phyloP scores from a whole-genome alignment of 106 monocot genomes.

The Ottelia alismoides region DNA sequence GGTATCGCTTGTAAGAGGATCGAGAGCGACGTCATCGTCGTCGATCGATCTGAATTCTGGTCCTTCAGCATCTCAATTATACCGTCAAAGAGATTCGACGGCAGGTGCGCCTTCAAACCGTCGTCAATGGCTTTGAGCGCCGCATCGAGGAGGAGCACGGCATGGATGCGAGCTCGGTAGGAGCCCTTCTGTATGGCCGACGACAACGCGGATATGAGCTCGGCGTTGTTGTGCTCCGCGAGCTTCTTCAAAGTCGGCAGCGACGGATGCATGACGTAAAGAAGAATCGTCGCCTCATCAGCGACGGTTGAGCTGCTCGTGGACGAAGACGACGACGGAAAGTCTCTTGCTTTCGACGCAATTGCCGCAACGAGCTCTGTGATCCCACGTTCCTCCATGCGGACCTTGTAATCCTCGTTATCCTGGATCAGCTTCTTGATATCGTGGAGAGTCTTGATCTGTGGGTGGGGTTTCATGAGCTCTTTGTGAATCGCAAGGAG shows the following conservation, averaged over 20 bases:
- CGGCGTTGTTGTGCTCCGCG: slow-evolving; percentile 11
- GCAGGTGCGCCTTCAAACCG: slow-evolving; percentile 2
- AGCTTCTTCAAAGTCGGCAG: slow-evolving; percentile 8
- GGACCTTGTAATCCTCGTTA: background rate
- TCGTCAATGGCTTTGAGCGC: slow-evolving; percentile 13
- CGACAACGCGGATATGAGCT: slow-evolving; percentile 13
- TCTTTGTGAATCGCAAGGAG: background rate
- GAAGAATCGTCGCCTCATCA: slow-evolving; percentile 14
- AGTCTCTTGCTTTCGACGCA: background rate
- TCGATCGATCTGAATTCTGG: slow-evolving; percentile 14
- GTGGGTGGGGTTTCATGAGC: background rate
- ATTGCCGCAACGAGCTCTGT: slow-evolving; percentile 8
- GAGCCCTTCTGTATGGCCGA: slow-evolving; percentile 11
- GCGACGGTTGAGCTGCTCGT: background rate
- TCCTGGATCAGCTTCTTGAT: slow-evolving; percentile 6
- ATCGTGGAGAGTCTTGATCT: slow-evolving; percentile 3
- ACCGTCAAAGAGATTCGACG: slow-evolving; percentile 16
- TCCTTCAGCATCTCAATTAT: slow-evolving; percentile 26
- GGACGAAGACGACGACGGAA: background rate
- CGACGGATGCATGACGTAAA: slow-evolving; percentile 13
- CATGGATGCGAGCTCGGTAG: slow-evolving; percentile 9
- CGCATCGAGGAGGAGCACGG: slow-evolving; percentile 14
- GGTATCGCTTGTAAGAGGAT: slow-evolving; percentile 9
- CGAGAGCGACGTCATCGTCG: slow-evolving; percentile 10
- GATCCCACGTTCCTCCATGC: slow-evolving; percentile 26